Conservation (phyloP, 768 basidiomycete species). For the Termitomyces eurrhizus region DNA sequence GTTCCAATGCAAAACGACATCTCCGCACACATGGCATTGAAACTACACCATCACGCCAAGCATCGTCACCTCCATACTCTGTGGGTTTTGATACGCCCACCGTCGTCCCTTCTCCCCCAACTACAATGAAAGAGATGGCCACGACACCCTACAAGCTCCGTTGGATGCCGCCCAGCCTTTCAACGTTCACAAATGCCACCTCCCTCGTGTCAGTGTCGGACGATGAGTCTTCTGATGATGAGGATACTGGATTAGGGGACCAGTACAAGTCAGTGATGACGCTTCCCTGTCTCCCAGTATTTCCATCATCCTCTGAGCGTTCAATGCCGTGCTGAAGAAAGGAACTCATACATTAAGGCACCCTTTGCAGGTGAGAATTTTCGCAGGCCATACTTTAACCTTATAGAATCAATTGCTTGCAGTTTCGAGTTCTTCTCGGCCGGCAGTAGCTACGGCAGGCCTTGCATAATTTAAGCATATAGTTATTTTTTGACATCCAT, state of each 20-base stretch:
- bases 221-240: conserved; percentile 21
- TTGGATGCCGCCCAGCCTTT: conserved; percentile 40
- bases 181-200: conserved; percentile 23
- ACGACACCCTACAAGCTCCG: conserved; percentile 27
- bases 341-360: conserved; percentile 26
- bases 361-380: conserved; percentile 23
- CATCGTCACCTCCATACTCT: conserved; percentile 23
- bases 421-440: conserved; percentile 17
- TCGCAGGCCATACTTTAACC: not conserved
- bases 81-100: conserved; percentile 38
- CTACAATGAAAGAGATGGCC: conserved; percentile 11
- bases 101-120: conserved; percentile 20
- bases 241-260: conserved; percentile 11
- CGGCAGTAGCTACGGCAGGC: conserved; percentile 3
- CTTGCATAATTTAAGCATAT: not conserved
- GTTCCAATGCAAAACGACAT: conserved; percentile 79
- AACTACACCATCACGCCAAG: conserved; percentile 13
- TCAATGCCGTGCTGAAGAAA: conserved; percentile 25
- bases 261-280: conserved; percentile 18
- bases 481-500: not conserved
- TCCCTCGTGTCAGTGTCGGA: conserved; percentile 22
- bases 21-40: conserved; percentile 67
- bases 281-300: conserved; percentile 23
- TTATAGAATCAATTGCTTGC: not conserved
- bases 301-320: conserved; percentile 18